Conservation (phyloP, 257 asterid species). For the Ajuga chamaepitys region DNA sequence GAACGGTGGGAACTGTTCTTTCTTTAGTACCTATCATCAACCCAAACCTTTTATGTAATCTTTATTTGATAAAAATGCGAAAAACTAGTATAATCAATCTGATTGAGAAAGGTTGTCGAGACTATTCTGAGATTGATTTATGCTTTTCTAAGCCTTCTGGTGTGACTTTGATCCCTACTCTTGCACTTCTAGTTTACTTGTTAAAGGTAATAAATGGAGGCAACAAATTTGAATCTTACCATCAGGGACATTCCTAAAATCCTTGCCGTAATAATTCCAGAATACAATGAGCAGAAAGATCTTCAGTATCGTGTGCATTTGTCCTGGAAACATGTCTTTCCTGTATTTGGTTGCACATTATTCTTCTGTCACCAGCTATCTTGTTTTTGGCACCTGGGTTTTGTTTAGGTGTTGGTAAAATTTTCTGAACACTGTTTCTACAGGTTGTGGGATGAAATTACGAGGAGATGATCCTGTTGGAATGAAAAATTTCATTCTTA, state of each 20-base stretch:
- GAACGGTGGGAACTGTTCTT: too few species aligned
- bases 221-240: not conserved
- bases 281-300: not conserved
- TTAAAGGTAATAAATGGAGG: not conserved
- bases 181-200: not conserved
- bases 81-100: not conserved
- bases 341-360: not conserved
- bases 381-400: not conserved
- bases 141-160: not conserved
- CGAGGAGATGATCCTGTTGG: constrained; percentile 92
- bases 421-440: constrained; percentile 11
- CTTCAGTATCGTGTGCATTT: not conserved
- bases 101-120: not conserved
- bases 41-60: too few species aligned
- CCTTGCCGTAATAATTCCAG: not conserved
- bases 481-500: constrained; percentile 71
- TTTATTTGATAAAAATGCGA: too few species aligned
- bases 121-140: not conserved
- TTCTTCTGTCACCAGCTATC: not conserved
- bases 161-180: not conserved
- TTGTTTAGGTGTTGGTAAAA: not conserved
- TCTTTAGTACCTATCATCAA: too few species aligned
- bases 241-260: not conserved
- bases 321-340: not conserved
- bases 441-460: constrained; percentile 97